A percentile compares a stretch with the other conserved stretches of the same genome.
These are phyloP conservation scores for Phanerodontia chrysosporium DNA, from an alignment of 768 basidiomycete species.

Conservation along the genomic window DNA sequence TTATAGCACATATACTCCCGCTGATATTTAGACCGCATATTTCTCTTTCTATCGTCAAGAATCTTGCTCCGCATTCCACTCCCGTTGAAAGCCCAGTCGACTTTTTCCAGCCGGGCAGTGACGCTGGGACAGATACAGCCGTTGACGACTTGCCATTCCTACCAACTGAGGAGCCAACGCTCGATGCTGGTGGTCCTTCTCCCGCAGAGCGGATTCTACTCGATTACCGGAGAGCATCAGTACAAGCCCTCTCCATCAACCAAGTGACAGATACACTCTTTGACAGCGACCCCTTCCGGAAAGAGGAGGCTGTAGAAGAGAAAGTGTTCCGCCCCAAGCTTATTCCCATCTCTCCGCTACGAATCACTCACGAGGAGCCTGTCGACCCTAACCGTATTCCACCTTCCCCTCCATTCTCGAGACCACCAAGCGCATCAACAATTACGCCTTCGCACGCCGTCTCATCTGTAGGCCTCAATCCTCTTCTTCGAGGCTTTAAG, in stretches of 20 bases:
- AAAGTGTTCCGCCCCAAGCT: conserved; percentile 3
- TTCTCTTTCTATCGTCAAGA: conserved; percentile 6
- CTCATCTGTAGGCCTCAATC: conserved; percentile 1
- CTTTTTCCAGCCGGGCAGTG: not conserved
- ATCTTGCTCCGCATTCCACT: not conserved
- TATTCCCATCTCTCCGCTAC: conserved; percentile 8
- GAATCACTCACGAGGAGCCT: conserved; percentile 1
- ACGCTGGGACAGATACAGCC: not conserved
- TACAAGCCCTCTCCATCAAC: conserved; percentile 5
- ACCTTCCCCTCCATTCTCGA: conserved; percentile 10
- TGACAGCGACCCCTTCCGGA: conserved; percentile 28
- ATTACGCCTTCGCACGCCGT: conserved; percentile 8
- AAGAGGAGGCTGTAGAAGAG: conserved; percentile 12
- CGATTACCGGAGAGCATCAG: not conserved
- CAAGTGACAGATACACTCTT: not conserved
- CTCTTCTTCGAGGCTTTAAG: conserved; percentile 15
- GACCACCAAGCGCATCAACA: conserved; percentile 11
- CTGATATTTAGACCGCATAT: not conserved
- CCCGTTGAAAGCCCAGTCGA: not conserved
- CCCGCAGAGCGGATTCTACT: not conserved
- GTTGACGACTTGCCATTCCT: not conserved
- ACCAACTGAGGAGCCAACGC: not conserved
- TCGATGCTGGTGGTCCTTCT: not conserved
- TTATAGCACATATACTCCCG: not conserved
- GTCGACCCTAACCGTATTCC: conserved; percentile 14